Base-by-base conservation (phyloP, 2,329 filamentous ascomycete species). In the Botrytis cinerea region DNA sequence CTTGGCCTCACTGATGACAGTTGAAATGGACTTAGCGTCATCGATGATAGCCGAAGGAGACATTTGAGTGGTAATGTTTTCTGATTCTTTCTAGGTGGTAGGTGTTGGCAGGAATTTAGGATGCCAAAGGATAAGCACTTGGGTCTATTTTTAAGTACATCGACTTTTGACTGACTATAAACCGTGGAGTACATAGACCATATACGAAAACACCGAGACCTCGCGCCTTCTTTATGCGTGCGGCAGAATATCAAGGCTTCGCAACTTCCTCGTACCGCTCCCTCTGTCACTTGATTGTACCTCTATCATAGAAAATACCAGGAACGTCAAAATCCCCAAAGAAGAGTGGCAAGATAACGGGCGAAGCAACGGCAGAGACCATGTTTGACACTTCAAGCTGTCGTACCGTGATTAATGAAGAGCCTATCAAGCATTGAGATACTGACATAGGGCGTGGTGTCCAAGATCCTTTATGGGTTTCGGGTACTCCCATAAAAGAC, bases 41-140 rank as follows among this genome's bases (percentile, higher is more conserved):
- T 67, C 64, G 22, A 38, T 54, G 9, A 67, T 38, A 28, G 64
- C 64, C 18, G 64, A 67, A 28, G 32, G 64, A 51, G 63, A 32
- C 64, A 67, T 67, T 20, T 54, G 16, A 1, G 32, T 40, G 38
- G 38, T 20, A 5, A 51, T 40, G 6, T 14, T 67, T 14, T 40
- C 14, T 40, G 46, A 16, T 54, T 40, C 12, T 67, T 32, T 16
- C 35, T 62, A 61, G 10, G 60, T 43, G 22, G 8, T 61, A 22
- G 9, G 35, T 40, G 35, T 9, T 61, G 22, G 20, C n/a, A 40
- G 12, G 1, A 61, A 38, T 12, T 40, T 61, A n/a, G 59, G 22
- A 14, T 61, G 32, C 10, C n/a, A 14, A 40, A 62, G 60, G 22
- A n/a, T n/a, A 14, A 40, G 60, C 25, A 62, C 22, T 43, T 18